Percentiles rank a stretch among this genome's conserved stretches.
phyloP scores from a whole-genome alignment of 169 alveolate species.

The Perkinsus olseni region DNA sequence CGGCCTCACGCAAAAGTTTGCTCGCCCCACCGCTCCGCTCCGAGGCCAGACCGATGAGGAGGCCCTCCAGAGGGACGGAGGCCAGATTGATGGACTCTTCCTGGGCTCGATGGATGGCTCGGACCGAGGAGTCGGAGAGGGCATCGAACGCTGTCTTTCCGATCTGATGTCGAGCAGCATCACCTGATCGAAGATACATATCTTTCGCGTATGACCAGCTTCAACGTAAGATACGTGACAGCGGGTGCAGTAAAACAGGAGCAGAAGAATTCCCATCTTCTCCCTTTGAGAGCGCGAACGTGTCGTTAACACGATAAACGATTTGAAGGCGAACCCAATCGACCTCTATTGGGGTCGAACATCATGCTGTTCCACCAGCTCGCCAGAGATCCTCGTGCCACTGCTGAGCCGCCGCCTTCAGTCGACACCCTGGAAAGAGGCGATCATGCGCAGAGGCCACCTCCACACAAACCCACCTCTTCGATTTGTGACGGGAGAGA shows the following conservation, averaged over 20 bases:
- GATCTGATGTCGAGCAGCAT: background rate
- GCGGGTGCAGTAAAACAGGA: too few species aligned
- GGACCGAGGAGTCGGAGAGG: background rate
- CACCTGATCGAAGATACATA: background rate
- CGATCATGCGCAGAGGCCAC: too few species aligned
- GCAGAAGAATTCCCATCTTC: too few species aligned
- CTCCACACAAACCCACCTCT: too few species aligned
- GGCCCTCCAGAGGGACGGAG: background rate
- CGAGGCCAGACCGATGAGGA: background rate
- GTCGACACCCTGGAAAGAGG: too few species aligned
- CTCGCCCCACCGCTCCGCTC: background rate
- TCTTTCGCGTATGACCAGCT: too few species aligned
- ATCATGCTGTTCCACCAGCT: background rate
- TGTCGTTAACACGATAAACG: too few species aligned
- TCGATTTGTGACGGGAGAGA: too few species aligned
- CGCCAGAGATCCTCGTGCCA: background rate
- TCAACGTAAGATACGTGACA: too few species aligned
- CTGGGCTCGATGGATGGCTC: background rate
- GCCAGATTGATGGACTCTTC: background rate
- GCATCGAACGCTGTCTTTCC: background rate
- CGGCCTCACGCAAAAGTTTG: background rate
- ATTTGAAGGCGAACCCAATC: too few species aligned
- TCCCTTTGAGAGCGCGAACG: too few species aligned
- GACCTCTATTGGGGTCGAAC: background rate
- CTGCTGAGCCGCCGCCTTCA: background rate